Evolutionary conservation across 306 rosid genomes (phyloP).

Genomic region (Parietaria judaica): DNA sequence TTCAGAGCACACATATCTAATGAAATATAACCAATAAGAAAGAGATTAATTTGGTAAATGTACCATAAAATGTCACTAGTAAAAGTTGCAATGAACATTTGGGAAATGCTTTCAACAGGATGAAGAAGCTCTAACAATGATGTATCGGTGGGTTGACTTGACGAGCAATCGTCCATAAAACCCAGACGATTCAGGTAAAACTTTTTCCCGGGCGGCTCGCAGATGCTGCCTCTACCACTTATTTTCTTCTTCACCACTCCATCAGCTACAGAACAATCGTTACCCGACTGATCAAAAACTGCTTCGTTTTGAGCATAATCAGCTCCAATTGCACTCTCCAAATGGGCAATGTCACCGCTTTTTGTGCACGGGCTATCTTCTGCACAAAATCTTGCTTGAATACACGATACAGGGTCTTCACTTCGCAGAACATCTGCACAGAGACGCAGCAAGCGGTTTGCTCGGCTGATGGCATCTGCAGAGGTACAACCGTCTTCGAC

Average conservation of each 20-base stretch:
- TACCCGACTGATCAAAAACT: neutral
- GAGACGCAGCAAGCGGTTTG: constrained; percentile 30
- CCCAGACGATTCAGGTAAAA: constrained; percentile 58
- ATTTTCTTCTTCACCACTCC: constrained; percentile 11
- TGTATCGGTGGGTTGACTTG: constrained; percentile 22
- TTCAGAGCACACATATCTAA: neutral
- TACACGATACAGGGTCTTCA: constrained; percentile 43
- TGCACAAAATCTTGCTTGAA: constrained; percentile 6
- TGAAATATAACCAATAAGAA: neutral
- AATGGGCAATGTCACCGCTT: constrained; percentile 16
- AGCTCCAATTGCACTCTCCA: constrained; percentile 10
- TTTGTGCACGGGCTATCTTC: neutral
- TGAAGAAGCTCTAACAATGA: constrained; percentile 60
- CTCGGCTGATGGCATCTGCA: constrained; percentile 28
- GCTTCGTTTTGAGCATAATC: neutral
- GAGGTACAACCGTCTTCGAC: neutral
- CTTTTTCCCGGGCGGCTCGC: constrained; percentile 53
- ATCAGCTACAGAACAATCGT: constrained; percentile 23
- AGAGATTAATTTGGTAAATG: neutral
- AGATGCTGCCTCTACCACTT: neutral
- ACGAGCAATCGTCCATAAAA: constrained; percentile 20
- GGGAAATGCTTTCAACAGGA: constrained; percentile 53
- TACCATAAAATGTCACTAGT: constrained; percentile 73
- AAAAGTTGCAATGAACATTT: constrained; percentile 68
- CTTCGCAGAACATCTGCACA: constrained; percentile 48